A percentile compares a stretch with the other conserved stretches of the same genome.
These are phyloP conservation scores for Aspergillus tubingensis DNA, from an alignment of 2,329 filamentous ascomycete genomes.

Conservation along the genomic window DNA sequence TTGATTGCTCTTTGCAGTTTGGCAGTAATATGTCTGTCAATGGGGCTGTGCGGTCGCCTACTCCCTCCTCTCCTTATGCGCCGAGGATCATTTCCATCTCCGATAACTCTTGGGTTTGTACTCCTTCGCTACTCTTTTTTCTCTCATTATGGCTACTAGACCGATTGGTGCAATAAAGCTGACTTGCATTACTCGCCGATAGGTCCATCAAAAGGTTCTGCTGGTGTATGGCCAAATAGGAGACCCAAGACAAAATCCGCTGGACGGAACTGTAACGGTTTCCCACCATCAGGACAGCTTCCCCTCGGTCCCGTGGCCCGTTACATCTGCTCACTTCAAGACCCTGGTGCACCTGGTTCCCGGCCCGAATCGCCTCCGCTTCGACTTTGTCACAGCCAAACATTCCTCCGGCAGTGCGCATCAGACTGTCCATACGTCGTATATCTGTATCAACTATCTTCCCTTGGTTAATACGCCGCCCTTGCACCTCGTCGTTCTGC, in stretches of 20 bases:
- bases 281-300: slow-evolving; percentile 83
- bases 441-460: slow-evolving; percentile 82
- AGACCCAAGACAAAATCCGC: slow-evolving; percentile 64
- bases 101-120: slow-evolving; percentile 80
- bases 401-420: slow-evolving; percentile 65
- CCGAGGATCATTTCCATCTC: slow-evolving; percentile 76
- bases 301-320: slow-evolving; percentile 81
- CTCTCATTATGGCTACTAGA: background rate
- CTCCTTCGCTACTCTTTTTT: background rate
- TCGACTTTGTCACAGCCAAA: slow-evolving; percentile 86
- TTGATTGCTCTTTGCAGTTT: slow-evolving; percentile 30
- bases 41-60: slow-evolving; percentile 50
- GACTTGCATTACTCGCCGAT: background rate
- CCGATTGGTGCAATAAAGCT: background rate
- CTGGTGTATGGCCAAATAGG: slow-evolving; percentile 80
- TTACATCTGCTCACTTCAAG: slow-evolving; percentile 88
- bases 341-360: slow-evolving; percentile 86
- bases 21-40: slow-evolving; percentile 37
- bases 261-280: slow-evolving; percentile 79
- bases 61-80: slow-evolving; percentile 74
- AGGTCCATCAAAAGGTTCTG: slow-evolving; percentile 91
- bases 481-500: slow-evolving; percentile 81
- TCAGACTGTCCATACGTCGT: slow-evolving; percentile 72
- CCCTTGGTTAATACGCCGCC: slow-evolving; percentile 77
- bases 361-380: slow-evolving; percentile 81